Evolutionary conservation across 305 asterid species (phyloP).

Genomic region (Rubia peregrina): DNA sequence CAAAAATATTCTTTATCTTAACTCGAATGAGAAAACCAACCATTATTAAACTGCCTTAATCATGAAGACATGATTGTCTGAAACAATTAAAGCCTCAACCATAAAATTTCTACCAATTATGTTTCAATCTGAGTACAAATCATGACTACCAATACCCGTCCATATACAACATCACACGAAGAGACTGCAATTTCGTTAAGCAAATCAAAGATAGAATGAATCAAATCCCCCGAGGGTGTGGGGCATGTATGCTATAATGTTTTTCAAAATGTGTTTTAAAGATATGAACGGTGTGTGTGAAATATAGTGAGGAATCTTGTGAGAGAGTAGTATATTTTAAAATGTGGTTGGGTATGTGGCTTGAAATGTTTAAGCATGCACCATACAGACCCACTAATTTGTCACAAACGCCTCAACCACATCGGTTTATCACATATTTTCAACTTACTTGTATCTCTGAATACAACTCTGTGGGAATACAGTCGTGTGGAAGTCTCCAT

Average conservation of each 20-base stretch:
- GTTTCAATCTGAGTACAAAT: not conserved
- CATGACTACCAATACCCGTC: not conserved
- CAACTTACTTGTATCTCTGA: slow-evolving; percentile 10
- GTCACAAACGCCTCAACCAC: not conserved
- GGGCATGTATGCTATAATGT: not conserved
- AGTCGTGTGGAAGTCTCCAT: not conserved
- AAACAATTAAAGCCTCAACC: not conserved
- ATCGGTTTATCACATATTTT: not conserved
- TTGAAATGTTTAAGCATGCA: not conserved
- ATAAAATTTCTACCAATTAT: not conserved
- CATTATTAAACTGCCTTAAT: not conserved
- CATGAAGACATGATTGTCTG: not conserved
- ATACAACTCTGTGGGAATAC: not conserved
- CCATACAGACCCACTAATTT: not conserved
- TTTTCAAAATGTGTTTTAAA: not conserved
- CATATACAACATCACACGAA: not conserved
- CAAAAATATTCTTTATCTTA: not conserved
- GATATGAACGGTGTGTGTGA: not conserved
- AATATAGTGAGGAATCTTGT: not conserved
- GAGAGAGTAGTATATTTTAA: not conserved
- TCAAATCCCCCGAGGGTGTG: not conserved
- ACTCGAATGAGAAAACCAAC: not conserved
- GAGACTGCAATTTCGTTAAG: not conserved
- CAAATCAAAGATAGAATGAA: not conserved
- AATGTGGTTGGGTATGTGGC: not conserved